Conservation (phyloP, 495 filamentous ascomycete species). For the Neurospora sp. region DNA sequence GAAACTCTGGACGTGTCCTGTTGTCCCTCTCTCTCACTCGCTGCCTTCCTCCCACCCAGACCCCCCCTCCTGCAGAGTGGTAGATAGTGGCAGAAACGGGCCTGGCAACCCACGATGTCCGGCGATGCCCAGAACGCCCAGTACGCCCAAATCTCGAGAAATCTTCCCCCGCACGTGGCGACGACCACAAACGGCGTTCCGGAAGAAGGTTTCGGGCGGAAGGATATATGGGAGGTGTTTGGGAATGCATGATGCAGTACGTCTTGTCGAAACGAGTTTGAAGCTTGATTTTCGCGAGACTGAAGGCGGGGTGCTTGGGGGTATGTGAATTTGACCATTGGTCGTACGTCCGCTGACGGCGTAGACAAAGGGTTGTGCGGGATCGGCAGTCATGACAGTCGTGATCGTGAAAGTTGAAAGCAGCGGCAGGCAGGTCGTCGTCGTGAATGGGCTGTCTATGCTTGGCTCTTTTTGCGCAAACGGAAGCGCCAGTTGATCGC, state of each 20-base stretch:
- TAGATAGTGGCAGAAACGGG: not conserved
- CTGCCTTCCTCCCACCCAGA: not conserved
- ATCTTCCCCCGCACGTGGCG: conserved; percentile 23
- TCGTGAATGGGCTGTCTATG: not conserved
- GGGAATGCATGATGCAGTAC: not conserved
- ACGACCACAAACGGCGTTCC: conserved; percentile 15
- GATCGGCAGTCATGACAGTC: not conserved
- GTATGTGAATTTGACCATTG: not conserved
- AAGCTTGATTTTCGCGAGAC: not conserved
- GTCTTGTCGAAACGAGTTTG: not conserved
- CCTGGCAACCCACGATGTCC: not conserved
- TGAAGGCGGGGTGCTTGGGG: not conserved
- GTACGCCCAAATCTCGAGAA: not conserved
- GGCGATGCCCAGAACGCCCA: conserved; percentile 3
- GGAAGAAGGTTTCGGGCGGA: conserved; percentile 24
- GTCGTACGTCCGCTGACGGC: not conserved
- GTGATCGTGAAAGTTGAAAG: not conserved
- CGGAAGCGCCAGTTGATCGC: not conserved
- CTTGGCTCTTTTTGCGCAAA: not conserved
- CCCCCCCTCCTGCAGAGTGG: not conserved
- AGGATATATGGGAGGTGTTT: conserved; percentile 15
- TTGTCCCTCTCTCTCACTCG: not conserved
- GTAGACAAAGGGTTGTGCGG: not conserved
- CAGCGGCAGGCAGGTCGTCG: not conserved
- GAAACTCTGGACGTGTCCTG: conserved; percentile 1